phyloP scores from a whole-genome alignment of 257 asterid species.

The Ilex asprella region DNA sequence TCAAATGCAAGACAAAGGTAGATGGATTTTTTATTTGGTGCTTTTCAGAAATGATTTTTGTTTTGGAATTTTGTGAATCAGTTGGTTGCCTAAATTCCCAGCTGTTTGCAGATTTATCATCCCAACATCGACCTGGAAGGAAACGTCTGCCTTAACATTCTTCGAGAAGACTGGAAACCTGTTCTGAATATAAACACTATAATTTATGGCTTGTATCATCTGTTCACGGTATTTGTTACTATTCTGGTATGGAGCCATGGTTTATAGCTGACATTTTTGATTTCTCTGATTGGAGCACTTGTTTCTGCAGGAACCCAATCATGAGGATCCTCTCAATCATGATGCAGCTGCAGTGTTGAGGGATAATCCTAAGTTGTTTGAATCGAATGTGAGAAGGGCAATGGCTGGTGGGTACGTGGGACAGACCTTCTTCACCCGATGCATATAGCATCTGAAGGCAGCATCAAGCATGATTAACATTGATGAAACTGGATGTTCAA shows the following conservation, averaged over 20 bases:
- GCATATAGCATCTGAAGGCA: slow-evolving; percentile 39
- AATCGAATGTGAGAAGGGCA: slow-evolving; percentile 83
- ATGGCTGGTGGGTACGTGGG: slow-evolving; percentile 92
- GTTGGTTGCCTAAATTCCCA: neutral
- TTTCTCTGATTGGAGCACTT: slow-evolving; percentile 15
- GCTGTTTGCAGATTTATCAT: slow-evolving; percentile 68
- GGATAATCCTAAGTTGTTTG: slow-evolving; percentile 81
- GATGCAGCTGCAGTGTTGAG: slow-evolving; percentile 91
- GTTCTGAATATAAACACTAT: slow-evolving; percentile 88
- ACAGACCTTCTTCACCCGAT: slow-evolving; percentile 71
- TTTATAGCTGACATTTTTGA: neutral
- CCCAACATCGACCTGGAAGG: slow-evolving; percentile 97
- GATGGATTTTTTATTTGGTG: slow-evolving; percentile 2
- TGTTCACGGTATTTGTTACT: slow-evolving; percentile 62
- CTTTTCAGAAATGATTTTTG: neutral
- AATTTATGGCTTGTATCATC: slow-evolving; percentile 85
- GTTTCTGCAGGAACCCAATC: slow-evolving; percentile 76
- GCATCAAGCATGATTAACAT: slow-evolving; percentile 15
- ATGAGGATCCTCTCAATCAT: slow-evolving; percentile 93
- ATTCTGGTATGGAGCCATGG: neutral
- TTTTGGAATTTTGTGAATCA: neutral
- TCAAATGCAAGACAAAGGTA: slow-evolving; percentile 99
- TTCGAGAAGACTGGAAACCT: slow-evolving; percentile 99
- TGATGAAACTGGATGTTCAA: slow-evolving; percentile 16
- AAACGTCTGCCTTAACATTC: slow-evolving; percentile 95